Evolutionary conservation across 768 basidiomycete genomes (phyloP), one percentile per base, ranked within the genome.

Genomic region (Phylloporus arenicola): DNA sequence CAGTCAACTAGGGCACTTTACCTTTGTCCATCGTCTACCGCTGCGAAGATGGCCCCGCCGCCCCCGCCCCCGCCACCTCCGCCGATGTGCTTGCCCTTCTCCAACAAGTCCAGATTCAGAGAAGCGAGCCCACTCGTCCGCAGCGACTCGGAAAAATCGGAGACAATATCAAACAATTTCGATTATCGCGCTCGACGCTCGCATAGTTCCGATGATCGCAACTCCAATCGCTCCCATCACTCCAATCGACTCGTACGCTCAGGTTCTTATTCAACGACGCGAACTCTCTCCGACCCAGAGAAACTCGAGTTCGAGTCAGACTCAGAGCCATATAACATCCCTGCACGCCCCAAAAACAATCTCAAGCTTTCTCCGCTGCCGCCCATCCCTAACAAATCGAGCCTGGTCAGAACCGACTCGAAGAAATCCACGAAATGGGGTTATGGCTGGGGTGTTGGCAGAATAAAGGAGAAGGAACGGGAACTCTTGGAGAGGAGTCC

Each of bases 381-480:
- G 1, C 75, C 59, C 20, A 48, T 43, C 33, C 37, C 22, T 14
- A 45, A 44, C 45, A 69, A 81, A 39, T 37, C 73, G 2, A 80
- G 75, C 58, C 77, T 83, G 4, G 76, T 79, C 67, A 55, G 67
- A 35, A 74, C 74, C 0, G 81, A 83, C 27, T 79, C 81, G 19
- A 83, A 81, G 65, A 79, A 76, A 54, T 76, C 76, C 3, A 65
- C 70, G 11, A 80, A 72, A 61, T 83, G 78, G 76, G 85, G 84
- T n/a, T 86, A 84, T 64, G 83, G 84, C 34, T 83, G 82, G 81
- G 83, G 83, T 0, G 45, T 79, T 34, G 83, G 84, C 39, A 81
- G 73, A 70, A 75, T 73, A 54, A 75, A 74, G 48, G 73, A 75
- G 55, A 69, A 65, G 46, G 78, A 77, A 52, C 53, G 50, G 43